Evolutionary conservation across 352 stramenopile species (phyloP), one percentile per base, ranked within the genome.

Genomic region (Halophytophthora batemanensis): DNA sequence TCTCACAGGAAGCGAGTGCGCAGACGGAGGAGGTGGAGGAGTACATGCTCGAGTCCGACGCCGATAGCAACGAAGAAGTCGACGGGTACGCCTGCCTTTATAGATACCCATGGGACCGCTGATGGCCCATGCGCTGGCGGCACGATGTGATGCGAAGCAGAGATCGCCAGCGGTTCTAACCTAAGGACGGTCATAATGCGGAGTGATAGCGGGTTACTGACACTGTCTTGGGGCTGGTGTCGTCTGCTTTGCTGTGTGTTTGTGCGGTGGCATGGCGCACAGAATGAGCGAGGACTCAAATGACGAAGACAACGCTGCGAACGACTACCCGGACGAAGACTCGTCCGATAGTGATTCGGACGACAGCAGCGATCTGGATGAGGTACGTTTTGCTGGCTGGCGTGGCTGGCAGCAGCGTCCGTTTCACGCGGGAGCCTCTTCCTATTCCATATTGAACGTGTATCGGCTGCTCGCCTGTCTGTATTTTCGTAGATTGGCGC

Each of bases 311-410:
- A 72, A 91, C 28, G 67, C 52, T 12, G 70, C 72, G 25, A 93
- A 93, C 48, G 83, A 93, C 53, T 93, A 93, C 51, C 83, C 83
- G 7, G 83, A 93, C 42, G 83, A 93, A 69, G 82, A 90, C 58
- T 86, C 74, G 53, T 77, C 67, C 35, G 64, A 74, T 43, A 66
- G 56, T 45, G 38, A 31, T n/a, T 21, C 59, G 36, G 60, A 18
- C 6, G 57, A 64, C 18, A 77, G 64, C 42, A 64, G 71, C 22
- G 67, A 68, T 25, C 53, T 66, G 43, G 63, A 76, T 22, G 63
- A 72, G 59, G 66, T 73, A 53, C 11, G 62, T 48, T 5, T 35
- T 39, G n/a, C 4, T 43, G 22, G 3, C 51, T 42, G 46, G 43
- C 29, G 7, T 14, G 12, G 19, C 12, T 40, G 42, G 36, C 40